Base-by-base conservation (phyloP, 192 early-diverging fungal species). In the Ambispora gerdemannii region DNA sequence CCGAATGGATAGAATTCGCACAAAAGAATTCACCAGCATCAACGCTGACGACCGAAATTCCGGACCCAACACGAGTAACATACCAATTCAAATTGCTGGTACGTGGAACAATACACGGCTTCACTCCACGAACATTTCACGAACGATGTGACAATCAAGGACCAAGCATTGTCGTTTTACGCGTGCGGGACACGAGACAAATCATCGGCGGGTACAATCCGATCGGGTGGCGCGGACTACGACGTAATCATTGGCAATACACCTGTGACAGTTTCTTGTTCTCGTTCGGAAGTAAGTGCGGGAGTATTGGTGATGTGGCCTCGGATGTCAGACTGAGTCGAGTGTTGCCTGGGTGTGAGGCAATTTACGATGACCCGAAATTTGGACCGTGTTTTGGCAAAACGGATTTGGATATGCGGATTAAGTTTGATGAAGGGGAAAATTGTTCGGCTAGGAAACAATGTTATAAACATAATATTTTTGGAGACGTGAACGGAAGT, bases 341-440 rank as follows among this genome's bases (percentile, higher is more conserved):
- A 34, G 0, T 69, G 15, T 27, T 2, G 15, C 53, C 67, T 56
- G 51, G 52, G 17, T 2, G 10, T 24, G 67, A 69, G n/a, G 67
- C 67, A 30, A 69, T 69, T 6, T 69, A 69, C 25, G 67, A 69
- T 69, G 67, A 69, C 28, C 67, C 67, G 25, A 19, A 25, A 0
- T 69, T 69, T 56, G 67, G 67, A 27, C 67, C 67, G 15, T 69
- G 67, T 69, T 69, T 69, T 35, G 67, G 67, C n/a, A 69, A 69
- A 30, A 69, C 67, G 35, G 67, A 69, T 36, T 56, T 69, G 49
- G 67, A 69, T 30, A 69, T 69, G 67, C n/a, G 67, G 20, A 69
- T 0, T 34, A 10, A 58, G n/a, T 69, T 69, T 58, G 49, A 69
- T 58, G 67, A 69, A 50, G 15, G 31, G 3, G 7, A 49, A 19